These are phyloP conservation scores for Codiaeum variegatum DNA, from an alignment of 441 rosid species.

Conservation along the genomic window DNA sequence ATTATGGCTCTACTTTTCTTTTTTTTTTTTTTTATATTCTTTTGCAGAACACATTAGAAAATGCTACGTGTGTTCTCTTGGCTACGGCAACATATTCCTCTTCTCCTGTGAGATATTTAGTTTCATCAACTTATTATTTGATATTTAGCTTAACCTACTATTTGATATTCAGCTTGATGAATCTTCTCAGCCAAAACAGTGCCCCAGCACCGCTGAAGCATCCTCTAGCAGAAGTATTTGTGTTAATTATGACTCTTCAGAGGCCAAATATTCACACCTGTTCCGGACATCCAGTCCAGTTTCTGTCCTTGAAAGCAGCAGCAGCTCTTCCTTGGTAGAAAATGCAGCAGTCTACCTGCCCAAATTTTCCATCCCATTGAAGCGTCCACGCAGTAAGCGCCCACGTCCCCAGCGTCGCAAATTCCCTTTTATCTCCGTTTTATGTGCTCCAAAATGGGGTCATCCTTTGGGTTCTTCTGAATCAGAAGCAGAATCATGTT, in stretches of 20 bases:
- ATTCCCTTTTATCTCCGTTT: conserved; percentile 26
- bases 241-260: conserved; percentile 27
- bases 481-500: conserved; percentile 34
- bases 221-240: conserved; percentile 32
- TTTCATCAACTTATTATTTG: conserved; percentile 12
- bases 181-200: conserved; percentile 40
- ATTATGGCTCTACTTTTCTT: background rate
- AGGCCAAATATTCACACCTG: conserved; percentile 36
- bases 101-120: background rate
- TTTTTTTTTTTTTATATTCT: background rate
- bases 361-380: conserved; percentile 46
- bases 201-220: conserved; percentile 33
- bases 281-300: conserved; percentile 63
- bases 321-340: conserved; percentile 55
- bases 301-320: conserved; percentile 68
- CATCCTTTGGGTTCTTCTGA: conserved; percentile 26
- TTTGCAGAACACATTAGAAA: background rate
- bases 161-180: conserved; percentile 29
- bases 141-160: conserved; percentile 23
- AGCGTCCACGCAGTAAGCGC: conserved; percentile 80
- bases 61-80: background rate
- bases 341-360: conserved; percentile 28
- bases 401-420: conserved; percentile 34
- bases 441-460: conserved; percentile 23
- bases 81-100: background rate